A percentile compares a stretch with the other conserved stretches of the same genome.
phyloP scores from a whole-genome alignment of 1,284 basidiomycete genomes.

The Ceratobasidium sp. region DNA sequence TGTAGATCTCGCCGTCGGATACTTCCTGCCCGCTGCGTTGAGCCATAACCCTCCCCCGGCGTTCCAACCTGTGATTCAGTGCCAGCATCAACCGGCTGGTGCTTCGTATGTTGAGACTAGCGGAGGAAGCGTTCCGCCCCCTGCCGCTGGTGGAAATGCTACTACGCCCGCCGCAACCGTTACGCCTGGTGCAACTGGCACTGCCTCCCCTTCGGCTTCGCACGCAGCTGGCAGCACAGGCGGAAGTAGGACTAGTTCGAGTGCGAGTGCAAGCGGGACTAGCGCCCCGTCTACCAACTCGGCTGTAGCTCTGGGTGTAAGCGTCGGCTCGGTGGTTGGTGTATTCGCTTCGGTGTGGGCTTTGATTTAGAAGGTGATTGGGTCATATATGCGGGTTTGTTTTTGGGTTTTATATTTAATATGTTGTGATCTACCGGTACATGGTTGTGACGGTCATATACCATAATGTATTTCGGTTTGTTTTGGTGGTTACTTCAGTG shows the following conservation, averaged over 20 bases:
- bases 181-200: not conserved
- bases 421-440: not conserved
- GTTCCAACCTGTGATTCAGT: conserved; percentile 66
- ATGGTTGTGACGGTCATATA: not conserved
- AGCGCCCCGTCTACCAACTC: not conserved
- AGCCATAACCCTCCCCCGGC: conserved; percentile 72
- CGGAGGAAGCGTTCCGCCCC: not conserved
- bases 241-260: not conserved
- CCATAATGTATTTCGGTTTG: conserved; percentile 11
- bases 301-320: not conserved
- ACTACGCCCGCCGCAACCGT: conserved; percentile 16
- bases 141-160: conserved; percentile 62
- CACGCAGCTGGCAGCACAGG: not conserved
- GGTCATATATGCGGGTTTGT: not conserved
- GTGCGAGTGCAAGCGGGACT: not conserved
- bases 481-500: not conserved
- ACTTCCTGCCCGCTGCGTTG: conserved; percentile 81
- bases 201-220: not conserved
- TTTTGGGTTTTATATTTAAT: not conserved
- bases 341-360: conserved; percentile 1
- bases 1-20: conserved; percentile 87
- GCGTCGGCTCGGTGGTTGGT: not conserved
- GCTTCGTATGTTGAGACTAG: conserved; percentile 74
- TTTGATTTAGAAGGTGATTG: conserved; percentile 3
- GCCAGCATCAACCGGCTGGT: conserved; percentile 69